Evolutionary conservation across 768 basidiomycete genomes (phyloP).

Genomic region (Floccularia luteovirens): DNA sequence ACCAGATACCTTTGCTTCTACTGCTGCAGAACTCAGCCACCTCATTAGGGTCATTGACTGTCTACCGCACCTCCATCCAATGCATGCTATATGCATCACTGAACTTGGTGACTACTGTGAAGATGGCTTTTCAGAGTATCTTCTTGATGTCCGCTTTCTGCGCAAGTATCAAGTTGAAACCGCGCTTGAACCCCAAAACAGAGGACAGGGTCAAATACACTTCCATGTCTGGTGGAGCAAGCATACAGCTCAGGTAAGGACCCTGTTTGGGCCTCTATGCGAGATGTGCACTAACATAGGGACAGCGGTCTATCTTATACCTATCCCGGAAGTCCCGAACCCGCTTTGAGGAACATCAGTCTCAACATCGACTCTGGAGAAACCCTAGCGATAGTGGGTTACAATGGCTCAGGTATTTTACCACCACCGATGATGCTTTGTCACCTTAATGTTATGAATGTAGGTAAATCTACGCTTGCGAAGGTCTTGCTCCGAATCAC

Average conservation of each 20-base stretch:
- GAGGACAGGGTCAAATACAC: conserved; percentile 44
- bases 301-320: conserved; percentile 46
- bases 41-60: conserved; percentile 72
- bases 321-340: conserved; percentile 67
- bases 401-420: conserved; percentile 68
- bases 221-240: conserved; percentile 48
- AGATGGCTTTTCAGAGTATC: conserved; percentile 77
- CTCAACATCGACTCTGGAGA: conserved; percentile 70
- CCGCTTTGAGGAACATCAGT: conserved; percentile 63
- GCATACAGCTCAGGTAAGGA: conserved; percentile 60
- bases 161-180: conserved; percentile 66
- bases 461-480: conserved; percentile 85
- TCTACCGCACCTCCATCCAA: conserved; percentile 75
- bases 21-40: conserved; percentile 65
- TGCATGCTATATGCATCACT: conserved; percentile 60
- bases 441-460: conserved; percentile 1
- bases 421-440: neutral
- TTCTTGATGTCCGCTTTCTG: conserved; percentile 86
- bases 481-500: conserved; percentile 73
- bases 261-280: conserved; percentile 3
- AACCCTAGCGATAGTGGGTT: conserved; percentile 79
- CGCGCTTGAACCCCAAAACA: conserved; percentile 54
- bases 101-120: conserved; percentile 52
- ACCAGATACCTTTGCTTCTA: conserved; percentile 67
- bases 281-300: conserved; percentile 1